Conservation (phyloP, 768 basidiomycete species). For the Naganishia antarctica region DNA sequence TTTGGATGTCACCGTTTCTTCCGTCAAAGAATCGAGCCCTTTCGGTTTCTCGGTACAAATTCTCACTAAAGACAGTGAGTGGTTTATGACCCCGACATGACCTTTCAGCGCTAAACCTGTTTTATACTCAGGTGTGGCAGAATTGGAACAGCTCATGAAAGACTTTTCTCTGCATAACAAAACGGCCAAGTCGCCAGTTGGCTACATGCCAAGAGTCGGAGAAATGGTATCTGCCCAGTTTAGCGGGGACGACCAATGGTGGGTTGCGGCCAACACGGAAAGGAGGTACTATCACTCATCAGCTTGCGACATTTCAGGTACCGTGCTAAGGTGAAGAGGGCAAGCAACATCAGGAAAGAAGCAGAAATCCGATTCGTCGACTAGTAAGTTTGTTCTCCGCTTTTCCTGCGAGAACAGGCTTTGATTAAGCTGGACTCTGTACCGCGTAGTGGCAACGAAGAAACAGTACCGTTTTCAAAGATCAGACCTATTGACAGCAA, state of each 20-base stretch:
- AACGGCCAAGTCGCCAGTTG: conserved; percentile 59
- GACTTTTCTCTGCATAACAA: conserved; percentile 87
- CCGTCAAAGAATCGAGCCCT: conserved; percentile 60
- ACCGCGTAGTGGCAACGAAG: conserved; percentile 67
- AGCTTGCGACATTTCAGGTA: conserved; percentile 52
- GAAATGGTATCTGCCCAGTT: conserved; percentile 94
- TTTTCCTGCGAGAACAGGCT: not conserved
- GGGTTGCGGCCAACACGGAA: not conserved
- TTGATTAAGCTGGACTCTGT: not conserved
- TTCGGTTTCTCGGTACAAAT: conserved; percentile 90
- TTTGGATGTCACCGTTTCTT: conserved; percentile 85
- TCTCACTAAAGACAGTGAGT: conserved; percentile 77
- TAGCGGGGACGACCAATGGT: conserved; percentile 76
- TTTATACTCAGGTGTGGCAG: conserved; percentile 67
- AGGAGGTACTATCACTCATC: too few species aligned
- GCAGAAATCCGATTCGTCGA: conserved; percentile 88
- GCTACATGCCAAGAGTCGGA: conserved; percentile 73
- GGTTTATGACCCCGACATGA: not conserved
- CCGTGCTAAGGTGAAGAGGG: conserved; percentile 79
- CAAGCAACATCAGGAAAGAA: conserved; percentile 84
- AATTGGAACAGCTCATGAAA: conserved; percentile 86
- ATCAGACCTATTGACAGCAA: conserved; percentile 83
- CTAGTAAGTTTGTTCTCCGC: conserved; percentile 34
- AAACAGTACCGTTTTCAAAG: conserved; percentile 66
- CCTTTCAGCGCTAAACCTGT: not conserved